These are phyloP conservation scores for Russula foetens DNA, from an alignment of 768 basidiomycete species.

Conservation along the genomic window DNA sequence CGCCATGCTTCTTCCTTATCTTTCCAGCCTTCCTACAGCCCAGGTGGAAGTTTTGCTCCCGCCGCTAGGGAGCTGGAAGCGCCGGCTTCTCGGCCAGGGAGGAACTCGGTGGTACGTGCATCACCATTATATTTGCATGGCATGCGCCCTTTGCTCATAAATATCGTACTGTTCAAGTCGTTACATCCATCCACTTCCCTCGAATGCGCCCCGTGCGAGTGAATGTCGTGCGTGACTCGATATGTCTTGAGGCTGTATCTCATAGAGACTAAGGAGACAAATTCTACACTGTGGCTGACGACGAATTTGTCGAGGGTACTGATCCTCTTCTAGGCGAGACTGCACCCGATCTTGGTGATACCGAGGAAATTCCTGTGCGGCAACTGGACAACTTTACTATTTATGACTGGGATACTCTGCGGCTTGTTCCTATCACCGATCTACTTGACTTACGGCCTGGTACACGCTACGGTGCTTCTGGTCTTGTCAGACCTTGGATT, in stretches of 20 bases:
- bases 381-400: constrained; percentile 45
- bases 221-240: neutral
- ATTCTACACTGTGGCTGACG: neutral
- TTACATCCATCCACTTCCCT: neutral
- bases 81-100: neutral
- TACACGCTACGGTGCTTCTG: constrained; percentile 30
- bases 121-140: neutral
- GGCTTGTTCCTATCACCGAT: constrained; percentile 34
- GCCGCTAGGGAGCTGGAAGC: constrained; percentile 10
- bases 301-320: neutral
- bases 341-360: neutral
- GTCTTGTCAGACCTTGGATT: constrained; percentile 31
- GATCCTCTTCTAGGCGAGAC: constrained; percentile 1
- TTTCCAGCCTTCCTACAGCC: neutral
- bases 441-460: constrained; percentile 29
- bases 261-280: neutral
- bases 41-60: constrained; percentile 14
- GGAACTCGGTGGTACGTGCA: neutral
- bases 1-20: neutral
- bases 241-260: neutral
- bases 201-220: neutral
- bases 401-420: constrained; percentile 33
- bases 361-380: constrained; percentile 46
- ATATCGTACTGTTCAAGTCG: neutral
- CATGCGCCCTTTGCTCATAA: neutral